Evolutionary conservation across 345 rosid species (phyloP).

Genomic region (Carallia brachiata): DNA sequence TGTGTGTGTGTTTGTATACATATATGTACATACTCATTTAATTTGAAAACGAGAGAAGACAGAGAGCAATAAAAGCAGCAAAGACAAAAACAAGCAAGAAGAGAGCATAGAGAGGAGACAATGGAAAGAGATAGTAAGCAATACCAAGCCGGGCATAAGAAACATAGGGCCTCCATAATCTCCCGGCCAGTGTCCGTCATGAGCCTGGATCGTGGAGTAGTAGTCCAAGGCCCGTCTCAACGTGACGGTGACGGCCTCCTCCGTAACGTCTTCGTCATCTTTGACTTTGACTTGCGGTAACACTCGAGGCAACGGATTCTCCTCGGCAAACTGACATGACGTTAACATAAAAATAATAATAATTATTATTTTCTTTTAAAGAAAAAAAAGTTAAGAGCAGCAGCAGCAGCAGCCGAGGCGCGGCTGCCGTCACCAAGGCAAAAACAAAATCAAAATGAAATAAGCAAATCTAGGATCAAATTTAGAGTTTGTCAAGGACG

Average conservation of each 20-base stretch:
- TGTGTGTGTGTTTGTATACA: too few relatives aligned
- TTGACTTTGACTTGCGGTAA: constrained; percentile 53
- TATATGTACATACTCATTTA: too few relatives aligned
- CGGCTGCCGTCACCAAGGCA: too few relatives aligned
- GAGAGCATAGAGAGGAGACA: constrained; percentile 5
- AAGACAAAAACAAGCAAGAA: neutral
- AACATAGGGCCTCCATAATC: constrained; percentile 99
- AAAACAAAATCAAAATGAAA: too few relatives aligned
- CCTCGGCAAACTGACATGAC: constrained; percentile 54
- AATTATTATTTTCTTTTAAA: too few relatives aligned
- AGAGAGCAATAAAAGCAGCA: too few relatives aligned
- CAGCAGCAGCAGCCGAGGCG: neutral
- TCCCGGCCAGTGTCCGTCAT: constrained; percentile 99
- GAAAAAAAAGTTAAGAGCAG: neutral
- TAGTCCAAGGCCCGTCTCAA: constrained; percentile 68
- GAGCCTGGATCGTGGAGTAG: constrained; percentile 74
- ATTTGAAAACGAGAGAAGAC: too few relatives aligned
- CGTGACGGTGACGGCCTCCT: constrained; percentile 51
- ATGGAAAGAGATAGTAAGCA: neutral
- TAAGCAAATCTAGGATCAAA: too few relatives aligned
- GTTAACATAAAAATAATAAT: too few relatives aligned
- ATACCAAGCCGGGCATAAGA: constrained; percentile 89
- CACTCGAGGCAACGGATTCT: constrained; percentile 38
- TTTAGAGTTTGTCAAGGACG: too few relatives aligned
- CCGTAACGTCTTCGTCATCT: constrained; percentile 59